Evolutionary conservation across 2,329 filamentous ascomycete species (phyloP).

Genomic region (Scopulariopsis brevicaulis): DNA sequence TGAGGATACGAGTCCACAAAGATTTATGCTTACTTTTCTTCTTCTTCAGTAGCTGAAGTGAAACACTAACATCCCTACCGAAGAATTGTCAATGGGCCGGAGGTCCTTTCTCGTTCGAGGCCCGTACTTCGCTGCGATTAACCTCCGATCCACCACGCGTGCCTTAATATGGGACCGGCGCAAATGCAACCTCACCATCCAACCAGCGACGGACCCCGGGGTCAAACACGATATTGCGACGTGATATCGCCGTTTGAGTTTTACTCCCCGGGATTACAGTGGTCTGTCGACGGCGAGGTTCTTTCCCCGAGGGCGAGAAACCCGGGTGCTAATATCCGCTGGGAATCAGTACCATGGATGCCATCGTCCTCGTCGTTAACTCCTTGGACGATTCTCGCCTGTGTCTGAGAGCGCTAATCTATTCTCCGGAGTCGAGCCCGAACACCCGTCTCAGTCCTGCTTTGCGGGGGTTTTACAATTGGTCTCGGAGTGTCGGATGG

Average conservation of each 20-base stretch:
- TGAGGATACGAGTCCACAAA: too few species aligned
- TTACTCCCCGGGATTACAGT: background rate
- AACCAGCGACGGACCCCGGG: background rate
- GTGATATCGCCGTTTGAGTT: background rate
- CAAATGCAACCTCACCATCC: background rate
- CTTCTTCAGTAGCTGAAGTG: too few species aligned
- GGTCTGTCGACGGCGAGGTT: background rate
- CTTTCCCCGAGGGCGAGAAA: background rate
- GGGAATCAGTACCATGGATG: background rate
- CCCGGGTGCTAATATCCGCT: background rate
- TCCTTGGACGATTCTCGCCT: background rate
- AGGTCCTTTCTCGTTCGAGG: too few species aligned
- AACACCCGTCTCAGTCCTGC: background rate
- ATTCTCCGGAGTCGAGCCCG: background rate
- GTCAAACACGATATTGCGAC: background rate
- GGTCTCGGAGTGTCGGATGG: background rate
- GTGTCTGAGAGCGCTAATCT: background rate
- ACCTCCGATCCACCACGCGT: background rate
- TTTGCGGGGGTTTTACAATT: background rate
- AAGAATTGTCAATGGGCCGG: too few species aligned
- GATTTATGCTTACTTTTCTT: too few species aligned
- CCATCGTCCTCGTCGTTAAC: background rate
- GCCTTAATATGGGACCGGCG: background rate
- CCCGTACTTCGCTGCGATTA: too few species aligned
- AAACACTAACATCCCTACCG: too few species aligned